Percentiles rank a stretch among this genome's conserved stretches.
Conservation (phyloP, 2,329 filamentous ascomycete species). For the Rutstroemia sp. region DNA sequence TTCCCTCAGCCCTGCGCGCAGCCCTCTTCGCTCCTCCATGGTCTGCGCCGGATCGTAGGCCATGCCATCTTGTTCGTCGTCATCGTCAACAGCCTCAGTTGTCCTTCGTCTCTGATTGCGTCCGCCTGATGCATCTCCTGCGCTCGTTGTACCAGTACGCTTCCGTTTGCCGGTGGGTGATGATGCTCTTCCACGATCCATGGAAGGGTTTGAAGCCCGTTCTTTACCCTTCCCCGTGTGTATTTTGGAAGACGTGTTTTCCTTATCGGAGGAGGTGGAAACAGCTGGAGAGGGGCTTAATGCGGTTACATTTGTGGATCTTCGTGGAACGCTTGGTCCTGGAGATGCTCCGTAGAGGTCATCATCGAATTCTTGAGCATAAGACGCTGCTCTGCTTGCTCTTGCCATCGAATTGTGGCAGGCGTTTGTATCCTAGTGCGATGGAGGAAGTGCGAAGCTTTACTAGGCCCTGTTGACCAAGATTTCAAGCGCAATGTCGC, state of each 20-base stretch:
- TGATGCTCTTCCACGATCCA: slow-evolving; percentile 28
- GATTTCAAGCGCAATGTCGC: too few species aligned
- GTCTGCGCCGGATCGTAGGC: slow-evolving; percentile 80
- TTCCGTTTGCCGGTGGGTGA: slow-evolving; percentile 21
- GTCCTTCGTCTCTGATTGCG: slow-evolving; percentile 23
- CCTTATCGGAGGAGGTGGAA: slow-evolving; percentile 40
- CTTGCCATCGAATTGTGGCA: neutral
- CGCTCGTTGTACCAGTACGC: slow-evolving; percentile 15
- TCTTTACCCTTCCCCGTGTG: slow-evolving; percentile 36
- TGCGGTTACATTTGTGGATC: slow-evolving; percentile 21
- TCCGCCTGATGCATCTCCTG: slow-evolving; percentile 14
- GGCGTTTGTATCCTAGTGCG: neutral
- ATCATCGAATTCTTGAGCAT: slow-evolving; percentile 12
- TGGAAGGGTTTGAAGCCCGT: slow-evolving; percentile 24
- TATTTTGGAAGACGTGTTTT: slow-evolving; percentile 33
- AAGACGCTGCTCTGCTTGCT: neutral
- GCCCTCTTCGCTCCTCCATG: slow-evolving; percentile 59
- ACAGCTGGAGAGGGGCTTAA: slow-evolving; percentile 26
- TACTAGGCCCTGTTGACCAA: neutral
- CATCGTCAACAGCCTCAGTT: slow-evolving; percentile 27
- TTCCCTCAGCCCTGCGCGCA: slow-evolving; percentile 64
- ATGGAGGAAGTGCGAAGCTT: neutral
- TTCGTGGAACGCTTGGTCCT: slow-evolving; percentile 16
- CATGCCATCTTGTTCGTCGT: slow-evolving; percentile 31
- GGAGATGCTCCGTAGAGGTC: slow-evolving; percentile 28